These are phyloP conservation scores for Skeletonema marinoi DNA, from an alignment of 108 stramenopile species.

Conservation along the genomic window DNA sequence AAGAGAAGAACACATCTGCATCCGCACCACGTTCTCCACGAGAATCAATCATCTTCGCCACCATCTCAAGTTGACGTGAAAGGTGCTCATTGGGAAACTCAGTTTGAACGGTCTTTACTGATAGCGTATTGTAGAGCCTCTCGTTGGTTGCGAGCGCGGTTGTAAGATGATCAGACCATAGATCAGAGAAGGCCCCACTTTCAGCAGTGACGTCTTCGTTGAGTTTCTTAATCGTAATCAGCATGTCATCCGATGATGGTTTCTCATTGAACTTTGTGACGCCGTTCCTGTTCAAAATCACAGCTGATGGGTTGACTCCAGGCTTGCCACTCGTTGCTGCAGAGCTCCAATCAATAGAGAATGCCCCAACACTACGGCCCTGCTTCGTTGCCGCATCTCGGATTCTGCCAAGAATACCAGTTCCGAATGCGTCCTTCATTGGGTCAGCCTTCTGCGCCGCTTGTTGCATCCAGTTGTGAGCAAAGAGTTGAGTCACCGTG, in stretches of 20 bases:
- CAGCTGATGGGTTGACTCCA: constrained; percentile 27
- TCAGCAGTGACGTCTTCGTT: constrained; percentile 44
- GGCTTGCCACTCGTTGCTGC: constrained; percentile 20
- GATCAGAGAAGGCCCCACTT: constrained; percentile 53
- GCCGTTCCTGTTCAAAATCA: constrained; percentile 24
- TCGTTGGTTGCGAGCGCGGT: constrained; percentile 21
- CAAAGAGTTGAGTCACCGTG: constrained; percentile 54
- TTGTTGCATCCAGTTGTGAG: constrained; percentile 56
- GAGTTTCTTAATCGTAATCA: constrained; percentile 39
- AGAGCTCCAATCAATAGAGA: constrained; percentile 44
- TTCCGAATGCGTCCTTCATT: constrained; percentile 13
- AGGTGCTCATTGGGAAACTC: neutral
- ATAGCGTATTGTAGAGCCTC: constrained; percentile 21
- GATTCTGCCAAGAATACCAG: constrained; percentile 61
- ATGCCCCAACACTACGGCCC: constrained; percentile 29
- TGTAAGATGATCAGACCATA: constrained; percentile 38
- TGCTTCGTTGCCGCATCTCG: constrained; percentile 31
- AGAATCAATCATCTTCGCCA: constrained; percentile 49
- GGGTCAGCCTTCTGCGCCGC: constrained; percentile 52
- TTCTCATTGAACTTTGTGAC: constrained; percentile 27
- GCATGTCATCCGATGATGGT: constrained; percentile 37
- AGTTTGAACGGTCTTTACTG: neutral
- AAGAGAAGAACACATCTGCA: constrained; percentile 53
- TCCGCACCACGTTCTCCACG: constrained; percentile 26
- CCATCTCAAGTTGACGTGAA: constrained; percentile 1